Evolutionary conservation across 148 eudicot genomes (phyloP), one percentile per base, ranked within the genome.

Genomic region (Camellia sinensis): DNA sequence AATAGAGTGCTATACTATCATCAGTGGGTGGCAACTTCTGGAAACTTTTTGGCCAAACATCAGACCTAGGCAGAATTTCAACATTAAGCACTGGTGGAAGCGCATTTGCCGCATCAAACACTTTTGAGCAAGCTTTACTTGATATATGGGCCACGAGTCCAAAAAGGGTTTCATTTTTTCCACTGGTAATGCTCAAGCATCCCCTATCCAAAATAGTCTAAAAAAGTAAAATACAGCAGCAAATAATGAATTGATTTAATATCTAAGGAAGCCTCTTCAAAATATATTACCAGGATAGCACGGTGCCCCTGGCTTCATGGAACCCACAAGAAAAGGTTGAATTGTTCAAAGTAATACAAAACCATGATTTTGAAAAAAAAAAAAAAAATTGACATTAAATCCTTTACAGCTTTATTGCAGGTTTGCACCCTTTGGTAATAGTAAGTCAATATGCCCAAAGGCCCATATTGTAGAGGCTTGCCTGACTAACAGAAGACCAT

Each of bases 41-140:
- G 75, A 83, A 86, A 43, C 61, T 83, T 65, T 65, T 83, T 19
- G 88, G 88, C 88, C 86, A 83, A 41, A 37, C 86, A 63, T 63
- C 56, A 69, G 22, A 41, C 56, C 78, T 80, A 3, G 67, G 67
- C 78, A 83, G 37, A 18, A 75, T 44, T 41, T 78, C 41, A 74
- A 84, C 74, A 63, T 73, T 17, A 40, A 84, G 80, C 14, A n/a
- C 37, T 60, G 62, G 50, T 37, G 88, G 86, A 56, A 86, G 53
- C 61, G 44, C 62, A 64, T 52, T 78, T 54, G 85, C 78, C 29
- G 82, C 84, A 80, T 71, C 79, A 56, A 71, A 53, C 44, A 81
- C 88, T 46, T 74, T 81, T n/a, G 59, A 70, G 57, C 80, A 81
- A 78, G 88, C 86, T 86, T 80, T 86, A 70, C 74, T 83, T 19